These are phyloP conservation scores for Brassica rapa DNA, from an alignment of 345 rosid genomes.

Conservation along the genomic window DNA sequence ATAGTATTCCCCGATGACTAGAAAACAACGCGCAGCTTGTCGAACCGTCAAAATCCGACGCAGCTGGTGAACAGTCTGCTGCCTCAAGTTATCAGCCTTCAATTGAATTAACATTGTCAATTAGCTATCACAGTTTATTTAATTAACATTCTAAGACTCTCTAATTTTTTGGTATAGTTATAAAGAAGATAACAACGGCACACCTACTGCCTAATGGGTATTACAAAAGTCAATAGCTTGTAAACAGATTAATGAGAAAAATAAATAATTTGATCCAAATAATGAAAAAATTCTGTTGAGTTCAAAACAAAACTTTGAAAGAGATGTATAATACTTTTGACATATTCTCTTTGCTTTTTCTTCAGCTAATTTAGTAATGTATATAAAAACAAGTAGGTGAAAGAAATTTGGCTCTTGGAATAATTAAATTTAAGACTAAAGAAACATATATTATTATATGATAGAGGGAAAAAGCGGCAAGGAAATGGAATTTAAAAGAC, in stretches of 20 bases:
- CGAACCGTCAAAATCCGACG: conserved; percentile 74
- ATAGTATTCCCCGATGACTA: conserved; percentile 86
- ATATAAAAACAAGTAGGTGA: conserved; percentile 36
- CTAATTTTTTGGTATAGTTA: background rate
- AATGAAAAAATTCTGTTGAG: background rate
- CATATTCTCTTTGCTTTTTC: conserved; percentile 16
- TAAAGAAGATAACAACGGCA: background rate
- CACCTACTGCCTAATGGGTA: conserved; percentile 23
- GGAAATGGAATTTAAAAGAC: conserved; percentile 10
- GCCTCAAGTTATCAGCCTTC: conserved; percentile 95
- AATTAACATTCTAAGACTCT: background rate
- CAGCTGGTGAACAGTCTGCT: conserved; percentile 87
- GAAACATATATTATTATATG: conserved; percentile 28
- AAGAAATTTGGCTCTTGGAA: conserved; percentile 33
- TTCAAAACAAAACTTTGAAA: conserved; percentile 29
- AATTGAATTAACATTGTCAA: background rate
- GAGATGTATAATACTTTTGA: conserved; percentile 26
- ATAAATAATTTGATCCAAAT: background rate
- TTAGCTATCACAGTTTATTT: background rate
- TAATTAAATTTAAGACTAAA: conserved; percentile 24
- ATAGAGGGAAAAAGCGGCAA: conserved; percentile 11
- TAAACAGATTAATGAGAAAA: conserved; percentile 5
- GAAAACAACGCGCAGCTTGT: conserved; percentile 85
- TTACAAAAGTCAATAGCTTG: conserved; percentile 32
- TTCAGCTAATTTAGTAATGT: background rate